These are phyloP conservation scores for Rhodotorula paludigena DNA, from an alignment of 768 basidiomycete genomes.

Conservation along the genomic window DNA sequence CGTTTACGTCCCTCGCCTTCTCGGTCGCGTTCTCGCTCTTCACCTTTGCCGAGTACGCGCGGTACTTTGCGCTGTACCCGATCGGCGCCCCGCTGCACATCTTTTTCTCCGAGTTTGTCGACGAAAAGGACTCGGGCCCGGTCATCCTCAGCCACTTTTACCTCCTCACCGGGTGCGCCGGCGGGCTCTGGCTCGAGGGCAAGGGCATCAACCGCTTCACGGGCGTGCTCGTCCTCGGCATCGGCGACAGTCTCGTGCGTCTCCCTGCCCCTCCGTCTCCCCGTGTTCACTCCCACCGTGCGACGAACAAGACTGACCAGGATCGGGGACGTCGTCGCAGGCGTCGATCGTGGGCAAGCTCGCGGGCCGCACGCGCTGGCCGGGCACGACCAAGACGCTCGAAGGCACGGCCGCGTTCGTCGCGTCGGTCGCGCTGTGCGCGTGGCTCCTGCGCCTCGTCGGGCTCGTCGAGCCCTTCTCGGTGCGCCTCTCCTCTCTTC, in stretches of 20 bases:
- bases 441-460: slow-evolving; percentile 64
- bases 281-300: background rate
- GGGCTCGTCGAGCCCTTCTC: slow-evolving; percentile 71
- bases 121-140: slow-evolving; percentile 88
- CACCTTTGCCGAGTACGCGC: slow-evolving; percentile 92
- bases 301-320: no score
- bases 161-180: slow-evolving; percentile 88
- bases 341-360: slow-evolving; percentile 89
- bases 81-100: slow-evolving; percentile 87
- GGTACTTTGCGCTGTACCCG: slow-evolving; percentile 97
- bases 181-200: slow-evolving; percentile 92
- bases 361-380: slow-evolving; percentile 76
- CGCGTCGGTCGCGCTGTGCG: slow-evolving; percentile 62
- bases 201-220: slow-evolving; percentile 65
- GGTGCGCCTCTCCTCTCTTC: slow-evolving; percentile 52
- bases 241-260: slow-evolving; percentile 87
- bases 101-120: slow-evolving; percentile 96
- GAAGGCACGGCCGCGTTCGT: slow-evolving; percentile 85
- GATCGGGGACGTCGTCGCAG: slow-evolving; percentile 53
- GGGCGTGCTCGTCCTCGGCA: slow-evolving; percentile 79
- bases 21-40: slow-evolving; percentile 91
- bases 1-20: slow-evolving; percentile 91
- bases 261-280: background rate
- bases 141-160: slow-evolving; percentile 98
- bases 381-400: slow-evolving; percentile 76